Base-by-base conservation (phyloP, 371 early-diverging fungal species). In the Nematocida ausubeli region DNA sequence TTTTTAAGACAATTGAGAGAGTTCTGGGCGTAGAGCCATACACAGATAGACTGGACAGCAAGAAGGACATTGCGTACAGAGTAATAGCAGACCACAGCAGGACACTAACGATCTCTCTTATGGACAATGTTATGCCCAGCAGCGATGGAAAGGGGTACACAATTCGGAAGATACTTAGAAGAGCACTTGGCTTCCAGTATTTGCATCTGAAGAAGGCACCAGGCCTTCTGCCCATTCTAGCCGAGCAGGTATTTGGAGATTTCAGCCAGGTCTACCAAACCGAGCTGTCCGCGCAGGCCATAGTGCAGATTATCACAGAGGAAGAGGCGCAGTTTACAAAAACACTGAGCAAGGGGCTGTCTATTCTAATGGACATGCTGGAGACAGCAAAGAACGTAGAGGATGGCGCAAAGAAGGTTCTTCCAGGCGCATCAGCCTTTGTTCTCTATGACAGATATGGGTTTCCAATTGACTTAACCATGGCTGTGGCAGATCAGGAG, bases 81-180 rank as follows among this genome's bases (percentile, higher is more conserved):
- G 96, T 97, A 44, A 88, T 99, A 79, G 96, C 96, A 65, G 99
- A 99, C 88, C 99, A 99, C 83, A 88, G 94, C 55, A 89, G 99
- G 81, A 98, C 99, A 6, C 88, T 99, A 80, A 91, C 96, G 7
- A 92, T 99, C 85, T 91, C 97, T 60, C 93, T 97, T 73, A 88
- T 92, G 52, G 95, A 99, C 85, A 94, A 93, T 55, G 94, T 95
- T 80, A 88, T 92, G 28, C 96, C 96, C 44, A 91, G 92, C 68
- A 95, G 93, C 84, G 96, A 96, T 83, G 99, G 99, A 42, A 91
- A 95, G 82, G 99, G 99, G 75, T 98, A 98, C 85, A 98, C 96
- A 2, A 87, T 99, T 80, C 90, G 99, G 79, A 91, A 98, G 84
- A 98, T 99, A 80, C 88, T 96, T 49, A 89, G 99, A 66, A 90